Evolutionary conservation across 805 yeast species (phyloP).

Genomic region (Hemisphaericaspora nanyangensis): DNA sequence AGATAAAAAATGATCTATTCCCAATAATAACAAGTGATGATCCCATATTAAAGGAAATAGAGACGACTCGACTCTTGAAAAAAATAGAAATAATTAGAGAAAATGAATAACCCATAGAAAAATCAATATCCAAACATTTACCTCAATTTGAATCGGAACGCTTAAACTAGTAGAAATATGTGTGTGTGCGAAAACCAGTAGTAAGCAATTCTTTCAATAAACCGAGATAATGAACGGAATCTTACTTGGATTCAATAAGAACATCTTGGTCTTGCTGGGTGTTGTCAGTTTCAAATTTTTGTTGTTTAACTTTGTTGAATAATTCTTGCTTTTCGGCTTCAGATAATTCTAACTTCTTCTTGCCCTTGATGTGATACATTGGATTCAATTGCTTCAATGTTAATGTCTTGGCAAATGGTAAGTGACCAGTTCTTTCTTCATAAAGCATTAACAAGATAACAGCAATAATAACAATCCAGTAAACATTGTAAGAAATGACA

Average conservation of each 20-base stretch:
- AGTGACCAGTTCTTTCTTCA: conserved; percentile 77
- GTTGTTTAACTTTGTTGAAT: conserved; percentile 31
- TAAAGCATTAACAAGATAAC: conserved; percentile 57
- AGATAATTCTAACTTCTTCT: conserved; percentile 44
- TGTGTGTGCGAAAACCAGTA: too few relatives aligned
- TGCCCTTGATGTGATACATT: conserved; percentile 30
- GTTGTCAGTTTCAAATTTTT: conserved; percentile 5
- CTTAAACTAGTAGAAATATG: too few relatives aligned
- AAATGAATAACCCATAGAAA: background rate
- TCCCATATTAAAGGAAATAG: too few relatives aligned
- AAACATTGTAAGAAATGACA: conserved; percentile 76
- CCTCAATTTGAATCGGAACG: too few relatives aligned
- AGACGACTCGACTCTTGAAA: background rate
- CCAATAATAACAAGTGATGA: too few relatives aligned
- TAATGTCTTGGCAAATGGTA: conserved; percentile 55
- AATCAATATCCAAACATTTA: too few relatives aligned
- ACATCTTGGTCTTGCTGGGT: background rate
- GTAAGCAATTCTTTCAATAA: too few relatives aligned
- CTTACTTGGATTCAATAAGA: background rate
- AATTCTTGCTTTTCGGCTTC: conserved; percentile 50
- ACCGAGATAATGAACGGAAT: too few relatives aligned
- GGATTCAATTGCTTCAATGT: conserved; percentile 30
- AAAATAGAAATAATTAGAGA: too few relatives aligned
- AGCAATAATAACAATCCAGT: conserved; percentile 70
- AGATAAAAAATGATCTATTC: too few relatives aligned